Evolutionary conservation across 2,329 filamentous ascomycete genomes (phyloP).

Genomic region (Xylariales sp.): DNA sequence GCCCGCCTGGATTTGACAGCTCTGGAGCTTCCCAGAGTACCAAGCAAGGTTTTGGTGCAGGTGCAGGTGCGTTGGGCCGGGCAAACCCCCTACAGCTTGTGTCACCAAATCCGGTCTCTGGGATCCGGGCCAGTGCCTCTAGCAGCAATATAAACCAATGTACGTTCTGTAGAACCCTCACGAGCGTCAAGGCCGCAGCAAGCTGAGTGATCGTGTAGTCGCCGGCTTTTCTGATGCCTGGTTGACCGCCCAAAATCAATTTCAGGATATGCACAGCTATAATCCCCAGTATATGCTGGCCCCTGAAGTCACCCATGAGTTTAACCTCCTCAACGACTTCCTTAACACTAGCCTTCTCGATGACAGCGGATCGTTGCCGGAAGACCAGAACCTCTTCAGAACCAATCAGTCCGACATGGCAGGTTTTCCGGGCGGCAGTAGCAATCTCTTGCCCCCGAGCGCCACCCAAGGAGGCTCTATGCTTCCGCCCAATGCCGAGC

Average conservation of each 20-base stretch:
- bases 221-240: conserved; percentile 78
- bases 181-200: conserved; percentile 20
- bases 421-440: conserved; percentile 36
- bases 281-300: conserved; percentile 92
- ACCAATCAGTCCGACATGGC: conserved; percentile 40
- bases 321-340: conserved; percentile 95
- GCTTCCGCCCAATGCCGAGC: conserved; percentile 44
- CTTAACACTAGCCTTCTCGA: conserved; percentile 87
- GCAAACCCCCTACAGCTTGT: conserved; percentile 60
- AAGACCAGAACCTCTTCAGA: conserved; percentile 52
- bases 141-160: conserved; percentile 66
- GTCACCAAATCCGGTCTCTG: conserved; percentile 65
- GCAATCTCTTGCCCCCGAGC: conserved; percentile 27
- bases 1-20: conserved; percentile 42
- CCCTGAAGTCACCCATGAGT: conserved; percentile 92
- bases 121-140: conserved; percentile 58
- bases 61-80: conserved; percentile 42
- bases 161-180: conserved; percentile 47
- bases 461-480: conserved; percentile 38
- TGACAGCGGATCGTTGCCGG: conserved; percentile 67
- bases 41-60: conserved; percentile 40
- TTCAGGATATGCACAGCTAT: conserved; percentile 90
- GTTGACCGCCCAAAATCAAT: conserved; percentile 74
- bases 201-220: conserved; percentile 47
- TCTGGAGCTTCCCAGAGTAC: conserved; percentile 31